phyloP scores from a whole-genome alignment of 257 asterid species.

The Solanum lignicaule region DNA sequence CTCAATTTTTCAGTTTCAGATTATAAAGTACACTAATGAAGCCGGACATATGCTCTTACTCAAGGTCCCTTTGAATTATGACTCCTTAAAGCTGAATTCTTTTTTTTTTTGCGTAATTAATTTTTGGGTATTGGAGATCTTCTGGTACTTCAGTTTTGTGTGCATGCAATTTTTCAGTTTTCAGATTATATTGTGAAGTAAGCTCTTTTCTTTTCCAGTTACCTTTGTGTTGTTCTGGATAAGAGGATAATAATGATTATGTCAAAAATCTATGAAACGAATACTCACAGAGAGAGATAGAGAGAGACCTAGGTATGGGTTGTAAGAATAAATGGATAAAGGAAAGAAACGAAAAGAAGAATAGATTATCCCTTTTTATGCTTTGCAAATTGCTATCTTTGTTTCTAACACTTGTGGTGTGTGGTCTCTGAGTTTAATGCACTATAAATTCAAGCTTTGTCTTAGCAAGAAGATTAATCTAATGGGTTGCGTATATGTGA shows the following conservation, averaged over 20 bases:
- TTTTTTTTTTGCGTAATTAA: not conserved
- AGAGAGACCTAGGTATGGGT: not conserved
- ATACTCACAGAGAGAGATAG: not conserved
- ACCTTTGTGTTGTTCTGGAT: not conserved
- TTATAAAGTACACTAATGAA: too few relatives aligned
- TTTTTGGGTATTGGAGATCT: not conserved
- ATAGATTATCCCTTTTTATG: not conserved
- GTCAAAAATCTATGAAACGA: not conserved
- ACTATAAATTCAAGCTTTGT: not conserved
- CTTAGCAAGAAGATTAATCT: not conserved
- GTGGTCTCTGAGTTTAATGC: not conserved
- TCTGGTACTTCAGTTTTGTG: not conserved
- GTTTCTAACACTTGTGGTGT: not conserved
- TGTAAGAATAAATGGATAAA: not conserved
- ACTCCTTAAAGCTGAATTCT: too few relatives aligned
- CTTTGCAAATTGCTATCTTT: not conserved
- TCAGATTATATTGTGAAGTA: not conserved
- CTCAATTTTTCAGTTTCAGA: too few relatives aligned
- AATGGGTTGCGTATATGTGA: not conserved
- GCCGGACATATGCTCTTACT: too few relatives aligned
- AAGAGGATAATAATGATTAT: not conserved
- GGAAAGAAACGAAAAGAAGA: not conserved
- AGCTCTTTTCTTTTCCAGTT: not conserved
- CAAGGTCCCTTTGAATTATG: too few relatives aligned
- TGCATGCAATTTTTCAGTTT: not conserved